A percentile compares a stretch with the other conserved stretches of the same genome.
These are phyloP conservation scores for Tetragonia tetragonoides DNA, from an alignment of 148 eudicot species.

Conservation along the genomic window DNA sequence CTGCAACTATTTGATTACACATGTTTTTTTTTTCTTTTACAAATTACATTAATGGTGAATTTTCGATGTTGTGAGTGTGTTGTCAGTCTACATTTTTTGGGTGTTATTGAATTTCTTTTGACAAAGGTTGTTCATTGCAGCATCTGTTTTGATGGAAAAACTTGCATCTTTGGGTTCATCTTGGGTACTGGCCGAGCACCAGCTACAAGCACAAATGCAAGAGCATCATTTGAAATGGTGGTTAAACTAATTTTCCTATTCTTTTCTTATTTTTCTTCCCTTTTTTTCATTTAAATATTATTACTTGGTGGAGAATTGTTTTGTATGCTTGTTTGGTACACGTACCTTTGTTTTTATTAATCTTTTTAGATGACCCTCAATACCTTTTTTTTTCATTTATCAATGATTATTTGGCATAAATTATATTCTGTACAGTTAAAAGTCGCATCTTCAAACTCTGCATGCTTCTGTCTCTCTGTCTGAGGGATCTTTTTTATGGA, in stretches of 20 bases:
- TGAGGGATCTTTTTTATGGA: too few relatives aligned
- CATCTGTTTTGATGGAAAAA: constrained; percentile 96
- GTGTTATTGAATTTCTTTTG: constrained; percentile 7
- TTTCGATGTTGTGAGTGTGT: not conserved
- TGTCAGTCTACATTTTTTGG: not conserved
- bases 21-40: too few relatives aligned
- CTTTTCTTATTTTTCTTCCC: not conserved
- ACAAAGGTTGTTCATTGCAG: constrained; percentile 36
- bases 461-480: too few relatives aligned
- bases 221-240: constrained; percentile 96
- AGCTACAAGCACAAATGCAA: constrained; percentile 93
- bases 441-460: too few relatives aligned
- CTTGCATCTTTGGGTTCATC: constrained; percentile 93
- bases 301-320: not conserved
- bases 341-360: too few relatives aligned
- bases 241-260: constrained; percentile 20
- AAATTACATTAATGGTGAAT: too few relatives aligned
- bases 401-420: too few relatives aligned
- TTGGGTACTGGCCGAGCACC: constrained; percentile 95
- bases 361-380: too few relatives aligned
- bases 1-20: too few relatives aligned
- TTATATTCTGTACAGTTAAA: too few relatives aligned
- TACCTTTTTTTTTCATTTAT: too few relatives aligned
- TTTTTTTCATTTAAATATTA: not conserved
- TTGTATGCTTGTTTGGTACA: too few relatives aligned